Percentiles rank a stretch among this genome's conserved stretches.
Conservation (phyloP, 1,284 basidiomycete species). For the Neonothopanus nambi region DNA sequence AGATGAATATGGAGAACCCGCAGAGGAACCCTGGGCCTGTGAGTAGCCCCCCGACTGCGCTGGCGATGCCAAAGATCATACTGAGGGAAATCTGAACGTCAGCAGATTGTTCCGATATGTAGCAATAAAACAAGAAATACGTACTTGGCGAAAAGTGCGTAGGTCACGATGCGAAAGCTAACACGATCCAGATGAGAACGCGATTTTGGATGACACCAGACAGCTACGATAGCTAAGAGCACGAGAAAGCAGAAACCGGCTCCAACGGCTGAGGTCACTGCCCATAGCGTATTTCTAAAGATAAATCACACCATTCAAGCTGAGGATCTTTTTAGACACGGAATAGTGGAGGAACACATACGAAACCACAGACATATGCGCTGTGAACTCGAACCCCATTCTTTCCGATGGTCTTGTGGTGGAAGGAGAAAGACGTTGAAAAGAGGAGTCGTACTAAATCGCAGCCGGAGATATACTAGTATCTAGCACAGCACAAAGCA, state of each 20-base stretch:
- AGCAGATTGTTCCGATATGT: neutral
- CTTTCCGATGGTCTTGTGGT: neutral
- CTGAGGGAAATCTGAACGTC: constrained; percentile 10
- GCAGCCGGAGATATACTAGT: too few relatives aligned
- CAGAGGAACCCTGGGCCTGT: constrained; percentile 19
- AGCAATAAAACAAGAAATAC: constrained; percentile 1
- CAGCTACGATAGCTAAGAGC: constrained; percentile 18
- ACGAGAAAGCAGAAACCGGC: constrained; percentile 23
- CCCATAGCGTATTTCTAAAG: constrained; percentile 21
- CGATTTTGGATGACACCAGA: constrained; percentile 18
- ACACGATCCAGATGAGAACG: constrained; percentile 22
- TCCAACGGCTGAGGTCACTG: constrained; percentile 21
- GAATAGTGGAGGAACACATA: constrained; percentile 8
- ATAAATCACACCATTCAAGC: neutral
- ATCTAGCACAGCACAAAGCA: too few relatives aligned
- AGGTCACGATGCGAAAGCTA: constrained; percentile 22
- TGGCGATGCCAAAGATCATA: constrained; percentile 22
- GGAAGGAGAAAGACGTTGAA: too few relatives aligned
- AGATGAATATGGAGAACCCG: constrained; percentile 22
- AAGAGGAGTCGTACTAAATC: too few relatives aligned
- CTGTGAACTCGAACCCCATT: constrained; percentile 15
- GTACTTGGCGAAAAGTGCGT: constrained; percentile 22
- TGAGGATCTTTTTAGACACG: neutral
- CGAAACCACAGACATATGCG: constrained; percentile 17
- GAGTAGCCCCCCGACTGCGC: constrained; percentile 20